Base-by-base conservation (phyloP, 2,329 filamentous ascomycete species). In the Cladorrhinum sp. region DNA sequence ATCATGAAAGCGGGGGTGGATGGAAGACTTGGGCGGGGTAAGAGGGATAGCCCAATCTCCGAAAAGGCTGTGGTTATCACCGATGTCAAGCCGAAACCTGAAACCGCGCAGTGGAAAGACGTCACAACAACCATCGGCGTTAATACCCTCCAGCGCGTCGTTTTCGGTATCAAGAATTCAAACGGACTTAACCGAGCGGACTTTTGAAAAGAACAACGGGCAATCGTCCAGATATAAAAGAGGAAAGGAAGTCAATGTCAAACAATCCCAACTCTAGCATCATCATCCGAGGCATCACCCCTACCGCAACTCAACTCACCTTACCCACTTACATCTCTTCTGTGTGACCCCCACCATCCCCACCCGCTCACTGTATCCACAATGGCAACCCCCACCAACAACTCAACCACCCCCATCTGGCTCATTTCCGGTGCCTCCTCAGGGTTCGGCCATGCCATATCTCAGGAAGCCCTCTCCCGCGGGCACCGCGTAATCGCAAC, bases 401-500 rank as follows among this genome's bases (percentile, higher is more conserved):
- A 60, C 33, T 10, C 33, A 10, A 36, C 33, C 28, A 33, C 49
- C 10, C 61, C 61, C 3, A 67, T 70, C 50, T 74, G 68, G 67
- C 56, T 80, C 61, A 73, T 80, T 61, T 80, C 77, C 1, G 77
- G 76, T 58, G 69, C 71, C 62, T 75, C 75, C 4, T 74, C 74
- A 5, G 77, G 78, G 16, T 73, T 80, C 60, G 78, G 78, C 21
- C 63, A 71, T 12, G 62, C 67, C 20, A 71, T 80, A 42, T 71
- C 73, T 18, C 63, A 67, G 12, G 69, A 69, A 10, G 73, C 75
- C 10, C 73, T 80, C 16, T 60, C 64, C 4, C 67, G 71, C 7
- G 77, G 77, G 10, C 70, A 79, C 67, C 70, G 70, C n/a, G 77
- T 77, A 53, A 72, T 80, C 57, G 78, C 76, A 0, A 76, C 77